Evolutionary conservation across 2,329 filamentous ascomycete genomes (phyloP).

Genomic region (Fusarium sarcochroum): DNA sequence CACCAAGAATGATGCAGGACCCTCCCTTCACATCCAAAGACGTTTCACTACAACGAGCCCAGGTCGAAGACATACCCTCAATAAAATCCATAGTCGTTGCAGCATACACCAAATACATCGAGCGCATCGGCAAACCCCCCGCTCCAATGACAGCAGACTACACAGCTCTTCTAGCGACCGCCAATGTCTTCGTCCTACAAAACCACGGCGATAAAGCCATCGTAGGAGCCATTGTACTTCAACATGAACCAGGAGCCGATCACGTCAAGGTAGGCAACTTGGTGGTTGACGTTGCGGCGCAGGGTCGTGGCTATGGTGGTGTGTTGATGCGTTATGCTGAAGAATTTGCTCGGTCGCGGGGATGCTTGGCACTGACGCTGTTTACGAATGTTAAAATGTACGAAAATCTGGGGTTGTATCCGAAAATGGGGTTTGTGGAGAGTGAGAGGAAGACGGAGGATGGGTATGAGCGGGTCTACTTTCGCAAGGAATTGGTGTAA

Average conservation of each 20-base stretch:
- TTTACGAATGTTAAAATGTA: slow-evolving; percentile 55
- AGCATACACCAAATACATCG: slow-evolving; percentile 54
- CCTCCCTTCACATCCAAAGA: not conserved
- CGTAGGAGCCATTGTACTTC: slow-evolving; percentile 51
- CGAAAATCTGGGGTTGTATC: slow-evolving; percentile 51
- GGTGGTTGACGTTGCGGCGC: slow-evolving; percentile 49
- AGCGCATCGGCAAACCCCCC: slow-evolving; percentile 53
- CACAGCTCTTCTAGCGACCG: slow-evolving; percentile 44
- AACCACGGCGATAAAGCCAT: slow-evolving; percentile 27
- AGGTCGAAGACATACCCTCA: slow-evolving; percentile 42
- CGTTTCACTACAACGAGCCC: slow-evolving; percentile 8
- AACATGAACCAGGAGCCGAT: slow-evolving; percentile 25
- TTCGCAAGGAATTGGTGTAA: slow-evolving; percentile 53
- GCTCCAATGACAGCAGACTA: slow-evolving; percentile 57
- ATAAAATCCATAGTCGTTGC: slow-evolving; percentile 50
- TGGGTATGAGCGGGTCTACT: slow-evolving; percentile 55
- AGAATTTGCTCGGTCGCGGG: slow-evolving; percentile 45
- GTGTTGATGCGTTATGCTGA: slow-evolving; percentile 52
- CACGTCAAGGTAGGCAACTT: slow-evolving; percentile 49
- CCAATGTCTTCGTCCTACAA: slow-evolving; percentile 45
- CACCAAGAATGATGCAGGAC: not conserved
- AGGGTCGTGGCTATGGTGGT: slow-evolving; percentile 52
- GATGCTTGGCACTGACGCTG: slow-evolving; percentile 45
- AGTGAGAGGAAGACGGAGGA: slow-evolving; percentile 49
- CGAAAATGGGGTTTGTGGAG: slow-evolving; percentile 53